Percentiles rank a stretch among this genome's conserved stretches.
Evolutionary conservation across 148 eudicot genomes (phyloP).

Genomic region (Heliamphora exappendiculata): DNA sequence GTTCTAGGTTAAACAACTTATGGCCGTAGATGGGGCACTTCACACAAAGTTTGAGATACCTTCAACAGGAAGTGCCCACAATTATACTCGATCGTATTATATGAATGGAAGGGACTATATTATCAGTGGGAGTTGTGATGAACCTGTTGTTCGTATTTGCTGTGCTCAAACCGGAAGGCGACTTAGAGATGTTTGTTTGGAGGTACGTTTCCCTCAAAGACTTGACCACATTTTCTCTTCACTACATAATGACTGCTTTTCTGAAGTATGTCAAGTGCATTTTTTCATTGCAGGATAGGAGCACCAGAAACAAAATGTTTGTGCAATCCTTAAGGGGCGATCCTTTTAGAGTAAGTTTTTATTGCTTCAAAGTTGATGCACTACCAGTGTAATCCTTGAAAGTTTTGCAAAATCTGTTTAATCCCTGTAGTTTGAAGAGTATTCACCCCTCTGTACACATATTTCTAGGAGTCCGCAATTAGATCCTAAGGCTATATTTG

Average conservation of each 20-base stretch:
- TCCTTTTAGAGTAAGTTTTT: slow-evolving; percentile 56
- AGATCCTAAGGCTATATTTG: no score
- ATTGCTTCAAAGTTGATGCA: neutral
- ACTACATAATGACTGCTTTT: neutral
- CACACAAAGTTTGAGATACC: slow-evolving; percentile 60
- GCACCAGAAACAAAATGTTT: slow-evolving; percentile 38
- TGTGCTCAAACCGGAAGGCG: slow-evolving; percentile 84
- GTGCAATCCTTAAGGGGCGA: slow-evolving; percentile 82
- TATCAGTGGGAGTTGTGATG: slow-evolving; percentile 70
- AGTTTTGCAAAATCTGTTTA: neutral
- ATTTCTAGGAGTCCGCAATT: neutral
- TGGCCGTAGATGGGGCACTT: slow-evolving; percentile 67
- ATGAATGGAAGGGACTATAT: slow-evolving; percentile 75
- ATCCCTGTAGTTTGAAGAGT: neutral
- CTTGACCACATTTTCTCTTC: neutral
- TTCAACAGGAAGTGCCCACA: slow-evolving; percentile 63
- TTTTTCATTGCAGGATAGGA: slow-evolving; percentile 40
- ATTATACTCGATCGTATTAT: slow-evolving; percentile 77
- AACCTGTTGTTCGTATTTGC: slow-evolving; percentile 58
- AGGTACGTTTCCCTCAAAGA: slow-evolving; percentile 29
- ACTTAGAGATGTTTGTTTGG: slow-evolving; percentile 53
- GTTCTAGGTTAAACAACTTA: slow-evolving; percentile 65
- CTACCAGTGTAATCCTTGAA: neutral
- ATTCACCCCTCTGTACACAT: neutral
- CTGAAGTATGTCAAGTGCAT: neutral